These are phyloP conservation scores for Fusarium miscanthi DNA, from an alignment of 2,329 filamentous ascomycete species.

Conservation along the genomic window DNA sequence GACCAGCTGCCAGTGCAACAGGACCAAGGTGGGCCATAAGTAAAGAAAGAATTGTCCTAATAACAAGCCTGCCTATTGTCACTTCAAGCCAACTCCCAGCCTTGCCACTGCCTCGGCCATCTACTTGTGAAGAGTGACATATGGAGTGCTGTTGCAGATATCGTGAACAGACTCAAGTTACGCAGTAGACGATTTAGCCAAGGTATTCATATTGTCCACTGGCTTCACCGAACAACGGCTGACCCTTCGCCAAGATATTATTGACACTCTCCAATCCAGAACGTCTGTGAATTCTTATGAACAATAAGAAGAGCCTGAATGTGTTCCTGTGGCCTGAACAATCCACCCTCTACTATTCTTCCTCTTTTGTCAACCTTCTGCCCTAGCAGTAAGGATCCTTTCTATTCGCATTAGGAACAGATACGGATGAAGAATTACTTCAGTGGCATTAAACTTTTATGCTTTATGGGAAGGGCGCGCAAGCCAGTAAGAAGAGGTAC, in stretches of 20 bases:
- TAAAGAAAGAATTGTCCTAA: background rate
- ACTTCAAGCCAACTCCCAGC: fast-evolving
- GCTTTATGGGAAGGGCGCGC: background rate
- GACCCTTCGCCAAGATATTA: fast-evolving
- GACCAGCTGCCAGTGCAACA: background rate
- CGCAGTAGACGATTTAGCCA: fast-evolving
- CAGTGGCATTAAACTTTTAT: background rate
- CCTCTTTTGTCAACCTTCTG: fast-evolving
- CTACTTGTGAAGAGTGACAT: background rate
- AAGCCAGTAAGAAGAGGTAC: background rate
- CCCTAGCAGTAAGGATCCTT: too few relatives aligned
- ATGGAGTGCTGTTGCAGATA: too few relatives aligned
- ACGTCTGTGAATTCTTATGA: fast-evolving
- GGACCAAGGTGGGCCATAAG: fast-evolving
- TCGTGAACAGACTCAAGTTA: fast-evolving
- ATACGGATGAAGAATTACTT: too few relatives aligned
- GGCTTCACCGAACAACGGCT: fast-evolving
- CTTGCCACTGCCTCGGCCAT: fast-evolving
- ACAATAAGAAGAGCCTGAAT: background rate
- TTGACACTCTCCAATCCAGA: fast-evolving
- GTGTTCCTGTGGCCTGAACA: fast-evolving
- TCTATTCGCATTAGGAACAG: fast-evolving
- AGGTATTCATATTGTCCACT: background rate
- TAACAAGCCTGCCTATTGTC: fast-evolving
- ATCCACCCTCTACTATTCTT: background rate